Percentiles rank a stretch among this genome's conserved stretches.
Evolutionary conservation across 2,329 filamentous ascomycete species (phyloP).

Genomic region (Botrytis porri): DNA sequence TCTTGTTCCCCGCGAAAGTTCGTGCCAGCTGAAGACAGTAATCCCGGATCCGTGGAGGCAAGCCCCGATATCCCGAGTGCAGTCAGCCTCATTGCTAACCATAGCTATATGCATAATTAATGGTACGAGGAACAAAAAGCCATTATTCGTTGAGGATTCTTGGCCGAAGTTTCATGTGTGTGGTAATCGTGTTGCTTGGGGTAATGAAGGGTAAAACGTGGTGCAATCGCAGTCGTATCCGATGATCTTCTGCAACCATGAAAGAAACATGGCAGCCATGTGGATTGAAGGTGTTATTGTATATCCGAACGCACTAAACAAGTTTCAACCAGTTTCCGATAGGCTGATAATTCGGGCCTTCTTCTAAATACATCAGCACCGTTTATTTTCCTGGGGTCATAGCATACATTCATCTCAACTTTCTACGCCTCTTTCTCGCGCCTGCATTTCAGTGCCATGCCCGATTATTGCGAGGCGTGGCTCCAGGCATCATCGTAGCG

Average conservation of each 20-base stretch:
- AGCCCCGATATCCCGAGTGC: neutral
- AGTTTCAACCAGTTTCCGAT: neutral
- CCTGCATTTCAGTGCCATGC: neutral
- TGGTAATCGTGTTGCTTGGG: neutral
- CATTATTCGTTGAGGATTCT: neutral
- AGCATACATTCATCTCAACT: neutral
- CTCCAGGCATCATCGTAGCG: conserved; percentile 7
- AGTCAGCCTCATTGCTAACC: neutral
- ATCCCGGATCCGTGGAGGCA: neutral
- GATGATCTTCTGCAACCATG: neutral
- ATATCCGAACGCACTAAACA: neutral
- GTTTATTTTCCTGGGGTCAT: neutral
- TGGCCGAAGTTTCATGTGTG: conserved; percentile 7
- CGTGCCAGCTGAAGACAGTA: neutral
- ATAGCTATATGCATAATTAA: neutral
- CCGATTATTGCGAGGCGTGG: neutral
- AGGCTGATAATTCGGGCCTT: conserved; percentile 3
- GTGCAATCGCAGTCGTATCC: neutral
- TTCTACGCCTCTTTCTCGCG: neutral
- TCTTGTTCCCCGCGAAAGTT: neutral
- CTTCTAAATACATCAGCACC: neutral
- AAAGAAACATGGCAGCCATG: conserved; percentile 2
- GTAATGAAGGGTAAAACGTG: neutral
- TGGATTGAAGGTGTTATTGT: neutral
- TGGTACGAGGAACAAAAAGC: neutral